These are phyloP conservation scores for Orbilia quercus DNA, from an alignment of 2,329 filamentous ascomycete species.

Conservation along the genomic window DNA sequence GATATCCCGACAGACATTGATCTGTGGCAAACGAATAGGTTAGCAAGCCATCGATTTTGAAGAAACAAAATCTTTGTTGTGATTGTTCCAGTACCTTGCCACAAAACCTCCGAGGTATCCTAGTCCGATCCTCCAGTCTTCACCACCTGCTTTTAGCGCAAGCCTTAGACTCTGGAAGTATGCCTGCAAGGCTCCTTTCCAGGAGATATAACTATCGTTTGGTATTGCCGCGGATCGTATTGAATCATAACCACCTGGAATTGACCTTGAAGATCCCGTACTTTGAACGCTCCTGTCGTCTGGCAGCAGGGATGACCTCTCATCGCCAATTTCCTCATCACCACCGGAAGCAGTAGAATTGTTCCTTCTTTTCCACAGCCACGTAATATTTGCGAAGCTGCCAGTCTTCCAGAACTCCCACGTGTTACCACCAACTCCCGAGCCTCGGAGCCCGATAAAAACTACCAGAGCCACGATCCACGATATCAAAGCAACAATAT, in stretches of 20 bases:
- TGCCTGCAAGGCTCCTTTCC: conserved; percentile 3
- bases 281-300: conserved; percentile 38
- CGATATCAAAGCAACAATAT: conserved; percentile 80
- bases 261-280: conserved; percentile 17
- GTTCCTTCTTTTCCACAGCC: conserved; percentile 21
- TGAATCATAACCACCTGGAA: conserved; percentile 17
- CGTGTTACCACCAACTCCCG: conserved; percentile 43
- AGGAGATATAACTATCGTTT: conserved; percentile 2
- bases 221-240: conserved; percentile 1
- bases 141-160: conserved; percentile 46
- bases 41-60: conserved; percentile 3
- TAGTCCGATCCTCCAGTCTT: conserved; percentile 72
- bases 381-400: conserved; percentile 7
- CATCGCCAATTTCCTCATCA: conserved; percentile 29
- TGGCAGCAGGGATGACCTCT: conserved; percentile 27
- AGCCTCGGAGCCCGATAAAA: conserved; percentile 76
- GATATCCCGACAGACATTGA: conserved; percentile 95
- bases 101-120: conserved; percentile 96
- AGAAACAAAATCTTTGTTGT: not conserved
- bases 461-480: conserved; percentile 79
- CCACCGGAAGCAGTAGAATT: not conserved
- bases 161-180: conserved; percentile 48
- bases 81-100: conserved; percentile 36
- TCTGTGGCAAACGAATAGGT: conserved; percentile 66
- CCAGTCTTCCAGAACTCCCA: conserved; percentile 38